phyloP scores from a whole-genome alignment of 2,329 filamentous ascomycete species.

The Hymenoscyphus infarciens region DNA sequence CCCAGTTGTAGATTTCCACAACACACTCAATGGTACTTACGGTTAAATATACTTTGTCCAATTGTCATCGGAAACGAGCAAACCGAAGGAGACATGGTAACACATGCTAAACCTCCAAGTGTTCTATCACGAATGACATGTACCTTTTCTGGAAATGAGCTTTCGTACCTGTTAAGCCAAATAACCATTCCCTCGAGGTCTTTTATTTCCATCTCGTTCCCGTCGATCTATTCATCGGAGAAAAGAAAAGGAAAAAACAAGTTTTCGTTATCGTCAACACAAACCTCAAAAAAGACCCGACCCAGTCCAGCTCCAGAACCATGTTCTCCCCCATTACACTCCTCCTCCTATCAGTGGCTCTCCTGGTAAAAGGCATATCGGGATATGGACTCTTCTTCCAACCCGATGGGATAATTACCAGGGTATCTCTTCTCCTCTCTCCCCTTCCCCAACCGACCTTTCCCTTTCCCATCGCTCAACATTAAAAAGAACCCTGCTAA shows the following conservation, averaged over 20 bases:
- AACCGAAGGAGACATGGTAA: background rate
- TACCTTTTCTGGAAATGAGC: background rate
- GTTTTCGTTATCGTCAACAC: background rate
- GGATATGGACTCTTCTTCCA: slow-evolving; percentile 1
- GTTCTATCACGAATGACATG: background rate
- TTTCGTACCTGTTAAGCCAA: background rate
- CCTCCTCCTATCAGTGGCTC: too few relatives aligned
- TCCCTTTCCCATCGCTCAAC: too few relatives aligned
- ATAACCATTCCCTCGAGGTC: background rate
- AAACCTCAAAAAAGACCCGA: background rate
- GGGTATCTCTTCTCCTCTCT: background rate
- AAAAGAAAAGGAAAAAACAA: background rate
- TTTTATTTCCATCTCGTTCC: background rate
- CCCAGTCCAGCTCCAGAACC: background rate
- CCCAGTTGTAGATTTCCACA: too few relatives aligned
- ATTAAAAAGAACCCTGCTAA: background rate
- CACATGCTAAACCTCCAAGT: background rate
- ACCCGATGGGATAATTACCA: background rate
- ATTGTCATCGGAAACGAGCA: too few relatives aligned
- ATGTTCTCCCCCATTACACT: too few relatives aligned
- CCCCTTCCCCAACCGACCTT: too few relatives aligned
- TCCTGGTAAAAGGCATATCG: too few relatives aligned
- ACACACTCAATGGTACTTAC: too few relatives aligned
- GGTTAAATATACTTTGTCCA: too few relatives aligned
- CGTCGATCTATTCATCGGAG: background rate